Base-by-base conservation (phyloP, 768 basidiomycete species). In the Tricholoma saponaceum region DNA sequence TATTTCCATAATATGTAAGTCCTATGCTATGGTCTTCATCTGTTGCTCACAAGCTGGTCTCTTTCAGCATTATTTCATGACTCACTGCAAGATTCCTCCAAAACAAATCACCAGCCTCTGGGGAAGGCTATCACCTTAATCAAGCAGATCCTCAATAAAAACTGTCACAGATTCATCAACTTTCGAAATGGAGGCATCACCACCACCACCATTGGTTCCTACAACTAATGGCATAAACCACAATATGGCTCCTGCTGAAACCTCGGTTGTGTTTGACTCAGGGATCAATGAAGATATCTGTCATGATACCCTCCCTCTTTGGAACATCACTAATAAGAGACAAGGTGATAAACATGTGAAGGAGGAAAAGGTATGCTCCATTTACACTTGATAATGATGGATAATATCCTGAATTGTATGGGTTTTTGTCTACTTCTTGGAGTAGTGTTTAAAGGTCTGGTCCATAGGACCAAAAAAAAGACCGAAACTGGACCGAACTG, bases 301-400 rank as follows among this genome's bases (percentile, higher is more conserved):
- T 33, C 76, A 86, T 22, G 84, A 85, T 51, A 68, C 76, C 0
- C 61, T 78, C 1, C 75, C 78, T 5, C 57, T 78, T 32, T 77
- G 85, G 46, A 86, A 88, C 61, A 66, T 78, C 13, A 76, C 74
- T n/a, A 83, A 76, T 61, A 92, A 90, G 68, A 79, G 90, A 58
- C 72, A 88, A 33, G 79, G 76, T 20, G 90, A 85, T 47, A 92
- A 92, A 65, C 76, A 87, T 43, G 69, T 70, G 18, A 89, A 91
- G 66, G 89, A 91, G 49, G 92, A 93, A 62, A 92, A 90, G 84
- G 90, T 86, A 8, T 2, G 76, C 65, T 14, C 8, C 8, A 8
- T 30, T 25, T 1, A 13, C 47, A 30, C 23, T 35, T 25, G 28
- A 49, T 23, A 13, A 22, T 7, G 26, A 6, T 16, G 37, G 12